Evolutionary conservation across 768 basidiomycete genomes (phyloP).

Genomic region (Suillus subluteus): DNA sequence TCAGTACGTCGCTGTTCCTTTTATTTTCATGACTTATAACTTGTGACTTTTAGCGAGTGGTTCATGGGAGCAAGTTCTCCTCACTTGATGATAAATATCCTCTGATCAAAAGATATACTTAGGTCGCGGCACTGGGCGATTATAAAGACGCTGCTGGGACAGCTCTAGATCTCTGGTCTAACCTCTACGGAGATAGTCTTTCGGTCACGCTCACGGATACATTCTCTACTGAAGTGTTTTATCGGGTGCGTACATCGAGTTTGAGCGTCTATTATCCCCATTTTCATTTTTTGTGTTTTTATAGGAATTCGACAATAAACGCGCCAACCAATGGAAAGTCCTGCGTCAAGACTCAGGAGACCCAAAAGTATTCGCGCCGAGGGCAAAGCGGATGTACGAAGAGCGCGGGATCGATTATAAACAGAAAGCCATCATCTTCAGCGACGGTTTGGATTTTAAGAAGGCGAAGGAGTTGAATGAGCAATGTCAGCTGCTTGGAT

Average conservation of each 20-base stretch:
- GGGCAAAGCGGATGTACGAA: constrained; percentile 73
- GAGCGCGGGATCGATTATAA: constrained; percentile 67
- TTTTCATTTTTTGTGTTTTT: background rate
- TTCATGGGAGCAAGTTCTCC: constrained; percentile 74
- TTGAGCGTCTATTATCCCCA: background rate
- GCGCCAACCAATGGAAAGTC: constrained; percentile 75
- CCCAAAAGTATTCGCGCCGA: constrained; percentile 77
- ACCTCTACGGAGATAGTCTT: constrained; percentile 56
- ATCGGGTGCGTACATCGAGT: constrained; percentile 52
- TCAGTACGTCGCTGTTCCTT: constrained; percentile 58
- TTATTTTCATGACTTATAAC: background rate
- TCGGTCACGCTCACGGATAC: constrained; percentile 93
- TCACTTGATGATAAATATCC: background rate
- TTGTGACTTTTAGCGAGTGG: constrained; percentile 68
- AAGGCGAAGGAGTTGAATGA: constrained; percentile 70
- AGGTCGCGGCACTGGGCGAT: constrained; percentile 85
- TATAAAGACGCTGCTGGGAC: constrained; percentile 75
- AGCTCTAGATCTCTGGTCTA: constrained; percentile 88
- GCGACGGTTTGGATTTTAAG: constrained; percentile 77
- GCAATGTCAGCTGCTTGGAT: constrained; percentile 74
- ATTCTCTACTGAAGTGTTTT: constrained; percentile 87
- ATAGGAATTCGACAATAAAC: constrained; percentile 52
- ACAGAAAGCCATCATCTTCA: constrained; percentile 79
- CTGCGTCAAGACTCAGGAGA: constrained; percentile 95
- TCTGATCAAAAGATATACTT: constrained; percentile 7